Conservation (phyloP, 345 rosid genomes). For the Schrenkiella parvula region DNA sequence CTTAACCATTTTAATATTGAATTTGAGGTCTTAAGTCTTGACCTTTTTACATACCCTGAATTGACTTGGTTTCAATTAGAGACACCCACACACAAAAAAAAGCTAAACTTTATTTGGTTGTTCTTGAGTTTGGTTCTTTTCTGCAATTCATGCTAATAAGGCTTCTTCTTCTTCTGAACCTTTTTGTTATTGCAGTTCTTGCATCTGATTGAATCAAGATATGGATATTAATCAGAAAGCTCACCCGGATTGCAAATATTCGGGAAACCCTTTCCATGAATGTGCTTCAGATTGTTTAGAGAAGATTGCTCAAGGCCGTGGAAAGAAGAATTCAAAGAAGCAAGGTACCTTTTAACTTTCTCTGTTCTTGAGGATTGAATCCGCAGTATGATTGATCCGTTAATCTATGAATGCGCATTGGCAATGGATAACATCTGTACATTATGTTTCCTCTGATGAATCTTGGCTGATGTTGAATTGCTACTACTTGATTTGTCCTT, state of each 20-base stretch:
- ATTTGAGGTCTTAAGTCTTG: constrained; percentile 12
- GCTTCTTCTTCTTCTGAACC: background rate
- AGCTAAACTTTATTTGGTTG: background rate
- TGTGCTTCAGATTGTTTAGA: constrained; percentile 37
- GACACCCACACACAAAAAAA: background rate
- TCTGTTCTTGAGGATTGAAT: background rate
- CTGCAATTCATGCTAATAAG: background rate
- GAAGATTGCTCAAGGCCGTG: constrained; percentile 29
- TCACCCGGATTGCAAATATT: constrained; percentile 30
- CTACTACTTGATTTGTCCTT: background rate
- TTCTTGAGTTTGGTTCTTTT: constrained; percentile 6
- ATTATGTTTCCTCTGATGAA: too few species aligned
- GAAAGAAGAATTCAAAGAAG: constrained; percentile 33
- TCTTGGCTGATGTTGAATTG: too few species aligned
- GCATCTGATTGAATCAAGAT: constrained; percentile 3
- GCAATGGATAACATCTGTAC: background rate
- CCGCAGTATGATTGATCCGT: background rate
- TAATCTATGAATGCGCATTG: background rate
- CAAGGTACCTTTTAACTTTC: constrained; percentile 25
- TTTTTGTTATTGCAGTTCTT: background rate
- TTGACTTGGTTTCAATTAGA: constrained; percentile 11
- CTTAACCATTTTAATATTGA: constrained; percentile 2
- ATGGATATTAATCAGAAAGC: constrained; percentile 25
- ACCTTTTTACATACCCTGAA: constrained; percentile 5
- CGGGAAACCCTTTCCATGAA: constrained; percentile 31